phyloP scores from a whole-genome alignment of 2,329 filamentous ascomycete genomes.

The Capronia americana region DNA sequence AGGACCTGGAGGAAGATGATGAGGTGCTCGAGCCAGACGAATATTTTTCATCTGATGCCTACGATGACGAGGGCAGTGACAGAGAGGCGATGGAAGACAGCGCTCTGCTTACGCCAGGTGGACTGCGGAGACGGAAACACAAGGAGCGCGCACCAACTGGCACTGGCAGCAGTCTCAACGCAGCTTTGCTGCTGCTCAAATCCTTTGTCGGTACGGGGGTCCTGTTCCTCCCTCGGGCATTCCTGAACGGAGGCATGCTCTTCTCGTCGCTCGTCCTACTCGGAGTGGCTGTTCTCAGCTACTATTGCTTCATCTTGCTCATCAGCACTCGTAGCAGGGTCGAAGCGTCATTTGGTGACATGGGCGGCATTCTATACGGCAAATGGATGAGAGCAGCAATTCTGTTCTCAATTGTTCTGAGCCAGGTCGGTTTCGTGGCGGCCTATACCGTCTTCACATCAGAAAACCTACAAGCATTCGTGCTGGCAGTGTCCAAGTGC shows the following conservation, averaged over 20 bases:
- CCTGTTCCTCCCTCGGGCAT: slow-evolving; percentile 88
- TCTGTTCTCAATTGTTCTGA: slow-evolving; percentile 88
- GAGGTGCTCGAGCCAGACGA: slow-evolving; percentile 86
- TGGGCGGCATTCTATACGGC: slow-evolving; percentile 90
- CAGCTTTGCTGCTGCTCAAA: slow-evolving; percentile 86
- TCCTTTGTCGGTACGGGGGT: slow-evolving; percentile 98
- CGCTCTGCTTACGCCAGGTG: slow-evolving; percentile 73
- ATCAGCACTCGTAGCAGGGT: slow-evolving; percentile 84
- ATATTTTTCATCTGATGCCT: slow-evolving; percentile 83
- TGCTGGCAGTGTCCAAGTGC: slow-evolving; percentile 88
- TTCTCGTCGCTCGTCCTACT: slow-evolving; percentile 95
- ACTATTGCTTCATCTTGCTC: slow-evolving; percentile 95
- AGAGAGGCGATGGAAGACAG: slow-evolving; percentile 87
- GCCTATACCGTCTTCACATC: slow-evolving; percentile 98
- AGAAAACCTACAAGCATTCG: slow-evolving; percentile 93
- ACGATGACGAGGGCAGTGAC: slow-evolving; percentile 64
- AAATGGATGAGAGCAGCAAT: slow-evolving; percentile 88
- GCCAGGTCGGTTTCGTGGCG: slow-evolving; percentile 91
- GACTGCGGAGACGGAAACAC: slow-evolving; percentile 74
- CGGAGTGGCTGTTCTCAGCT: slow-evolving; percentile 82
- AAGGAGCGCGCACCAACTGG: slow-evolving; percentile 76
- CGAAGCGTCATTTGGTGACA: slow-evolving; percentile 95
- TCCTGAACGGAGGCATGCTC: slow-evolving; percentile 94
- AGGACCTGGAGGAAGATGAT: slow-evolving; percentile 95
- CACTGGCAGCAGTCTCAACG: slow-evolving; percentile 78